Percentiles rank a stretch among this genome's conserved stretches.
These are phyloP conservation scores for Pseudogymnoascus sp. DNA, from an alignment of 2,329 filamentous ascomycete species.

Conservation along the genomic window DNA sequence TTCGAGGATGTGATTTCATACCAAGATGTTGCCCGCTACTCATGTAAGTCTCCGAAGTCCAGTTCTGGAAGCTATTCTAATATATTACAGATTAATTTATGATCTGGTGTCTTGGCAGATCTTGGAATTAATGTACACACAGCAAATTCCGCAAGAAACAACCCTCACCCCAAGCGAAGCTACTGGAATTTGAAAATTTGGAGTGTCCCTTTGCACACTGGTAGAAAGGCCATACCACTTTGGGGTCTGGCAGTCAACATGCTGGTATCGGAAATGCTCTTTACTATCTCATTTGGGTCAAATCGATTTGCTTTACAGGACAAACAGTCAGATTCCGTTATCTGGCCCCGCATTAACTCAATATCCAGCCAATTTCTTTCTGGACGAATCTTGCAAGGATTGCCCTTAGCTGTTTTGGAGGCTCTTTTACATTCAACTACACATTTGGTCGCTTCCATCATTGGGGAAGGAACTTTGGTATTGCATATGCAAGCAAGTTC, in stretches of 20 bases:
- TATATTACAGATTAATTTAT: neutral
- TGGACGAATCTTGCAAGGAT: neutral
- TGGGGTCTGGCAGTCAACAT: neutral
- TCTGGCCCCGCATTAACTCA: neutral
- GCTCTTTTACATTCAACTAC: neutral
- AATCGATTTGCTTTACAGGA: neutral
- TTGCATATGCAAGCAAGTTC: neutral
- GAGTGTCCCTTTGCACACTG: neutral
- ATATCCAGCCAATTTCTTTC: neutral
- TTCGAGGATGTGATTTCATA: constrained; percentile 32
- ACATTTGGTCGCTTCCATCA: neutral
- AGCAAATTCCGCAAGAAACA: neutral
- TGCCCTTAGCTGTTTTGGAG: neutral
- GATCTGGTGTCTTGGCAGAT: neutral
- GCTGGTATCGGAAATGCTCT: neutral
- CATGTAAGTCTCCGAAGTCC: constrained; percentile 40
- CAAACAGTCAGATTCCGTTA: neutral
- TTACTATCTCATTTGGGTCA: neutral
- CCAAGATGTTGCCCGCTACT: constrained; percentile 39
- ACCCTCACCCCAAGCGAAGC: neutral
- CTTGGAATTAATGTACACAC: neutral
- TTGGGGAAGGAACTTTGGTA: neutral
- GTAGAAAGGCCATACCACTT: neutral
- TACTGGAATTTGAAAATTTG: neutral
- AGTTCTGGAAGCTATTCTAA: neutral